Evolutionary conservation across 257 asterid species (phyloP).

Genomic region (Lantana camara): DNA sequence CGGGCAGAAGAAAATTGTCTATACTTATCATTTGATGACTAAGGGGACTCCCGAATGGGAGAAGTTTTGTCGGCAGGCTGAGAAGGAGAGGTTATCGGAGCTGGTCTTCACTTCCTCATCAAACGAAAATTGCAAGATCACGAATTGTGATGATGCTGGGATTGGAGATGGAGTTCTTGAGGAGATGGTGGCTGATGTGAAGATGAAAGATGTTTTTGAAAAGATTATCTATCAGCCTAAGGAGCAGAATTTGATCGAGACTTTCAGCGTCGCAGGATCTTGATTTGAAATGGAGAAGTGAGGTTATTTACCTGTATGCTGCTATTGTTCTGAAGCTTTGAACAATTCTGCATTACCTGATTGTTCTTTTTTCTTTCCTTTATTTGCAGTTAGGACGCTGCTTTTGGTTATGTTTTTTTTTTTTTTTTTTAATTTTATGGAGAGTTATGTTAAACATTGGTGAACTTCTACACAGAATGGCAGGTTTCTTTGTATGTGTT

Average conservation of each 20-base stretch:
- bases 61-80: slow-evolving; percentile 20
- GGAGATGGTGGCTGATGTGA: slow-evolving; percentile 9
- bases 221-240: slow-evolving; percentile 26
- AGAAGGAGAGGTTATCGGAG: slow-evolving; percentile 29
- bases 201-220: slow-evolving; percentile 15
- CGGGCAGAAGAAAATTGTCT: slow-evolving; percentile 15
- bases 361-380: not conserved
- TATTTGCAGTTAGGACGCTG: not conserved
- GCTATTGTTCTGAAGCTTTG: not conserved
- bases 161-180: slow-evolving; percentile 22
- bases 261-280: not conserved
- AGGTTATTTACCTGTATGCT: not conserved
- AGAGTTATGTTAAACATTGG: no score
- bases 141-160: not conserved
- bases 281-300: not conserved
- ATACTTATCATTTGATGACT: slow-evolving; percentile 23
- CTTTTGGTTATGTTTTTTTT: no score
- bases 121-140: not conserved
- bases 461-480: no score
- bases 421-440: no score
- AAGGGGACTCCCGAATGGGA: slow-evolving; percentile 22
- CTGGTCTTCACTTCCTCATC: slow-evolving; percentile 17
- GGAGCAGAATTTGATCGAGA: slow-evolving; percentile 8
- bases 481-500: no score
- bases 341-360: no score